These are phyloP conservation scores for Yamadazyma trypodendri DNA, from an alignment of 1,139 yeast species.

Conservation along the genomic window DNA sequence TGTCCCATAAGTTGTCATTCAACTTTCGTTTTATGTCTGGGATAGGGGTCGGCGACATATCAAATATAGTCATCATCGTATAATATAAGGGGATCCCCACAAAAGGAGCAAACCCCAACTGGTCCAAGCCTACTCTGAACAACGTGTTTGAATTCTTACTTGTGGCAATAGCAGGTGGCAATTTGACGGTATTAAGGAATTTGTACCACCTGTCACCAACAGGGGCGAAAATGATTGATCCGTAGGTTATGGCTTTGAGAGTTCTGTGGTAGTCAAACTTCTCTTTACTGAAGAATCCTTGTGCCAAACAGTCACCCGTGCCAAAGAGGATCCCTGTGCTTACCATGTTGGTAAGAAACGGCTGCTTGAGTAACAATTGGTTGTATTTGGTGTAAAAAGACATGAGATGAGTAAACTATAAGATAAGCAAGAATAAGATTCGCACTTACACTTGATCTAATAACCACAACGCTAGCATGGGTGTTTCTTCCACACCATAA, in stretches of 20 bases:
- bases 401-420: constrained; percentile 5
- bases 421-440: not conserved
- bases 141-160: constrained; percentile 24
- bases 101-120: constrained; percentile 72
- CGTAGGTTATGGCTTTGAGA: constrained; percentile 34
- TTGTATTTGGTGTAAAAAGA: constrained; percentile 23
- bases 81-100: constrained; percentile 68
- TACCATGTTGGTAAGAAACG: constrained; percentile 36
- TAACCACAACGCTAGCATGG: too few relatives aligned
- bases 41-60: constrained; percentile 28
- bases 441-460: too few relatives aligned
- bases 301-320: constrained; percentile 43
- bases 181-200: constrained; percentile 21
- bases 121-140: constrained; percentile 67
- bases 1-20: constrained; percentile 52
- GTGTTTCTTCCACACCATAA: too few relatives aligned
- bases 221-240: constrained; percentile 42
- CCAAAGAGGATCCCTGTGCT: constrained; percentile 44
- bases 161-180: constrained; percentile 9
- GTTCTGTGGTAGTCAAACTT: constrained; percentile 32
- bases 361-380: constrained; percentile 28
- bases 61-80: constrained; percentile 65
- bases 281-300: constrained; percentile 24
- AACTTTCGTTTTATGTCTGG: constrained; percentile 40
- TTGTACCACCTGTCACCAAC: constrained; percentile 44